Evolutionary conservation across 2,329 filamentous ascomycete species (phyloP).

Genomic region (Sporothrix luriei): DNA sequence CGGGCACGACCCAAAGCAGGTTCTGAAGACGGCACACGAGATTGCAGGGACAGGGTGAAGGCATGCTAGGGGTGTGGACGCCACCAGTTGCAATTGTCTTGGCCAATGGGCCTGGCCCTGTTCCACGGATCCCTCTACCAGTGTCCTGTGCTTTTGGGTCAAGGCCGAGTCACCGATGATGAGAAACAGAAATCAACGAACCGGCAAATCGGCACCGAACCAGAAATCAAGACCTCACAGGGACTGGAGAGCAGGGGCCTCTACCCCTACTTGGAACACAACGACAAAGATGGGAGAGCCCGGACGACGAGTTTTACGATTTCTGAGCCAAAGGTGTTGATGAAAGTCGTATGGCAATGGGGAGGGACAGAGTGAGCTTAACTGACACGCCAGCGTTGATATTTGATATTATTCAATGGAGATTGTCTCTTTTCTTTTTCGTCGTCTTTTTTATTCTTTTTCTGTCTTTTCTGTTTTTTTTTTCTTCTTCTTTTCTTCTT

Average conservation of each 20-base stretch:
- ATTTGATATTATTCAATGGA: no score
- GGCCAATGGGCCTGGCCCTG: not conserved
- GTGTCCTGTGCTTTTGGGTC: not conserved
- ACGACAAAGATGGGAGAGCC: constrained; percentile 1
- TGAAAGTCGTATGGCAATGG: not conserved
- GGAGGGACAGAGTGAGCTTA: no score
- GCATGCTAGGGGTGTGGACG: not conserved
- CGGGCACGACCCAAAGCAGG: constrained; percentile 72
- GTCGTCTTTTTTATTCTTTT: no score
- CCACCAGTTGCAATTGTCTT: not conserved
- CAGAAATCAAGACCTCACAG: not conserved
- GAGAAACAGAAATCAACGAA: not conserved
- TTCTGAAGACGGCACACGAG: constrained; percentile 72
- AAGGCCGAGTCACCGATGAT: not conserved
- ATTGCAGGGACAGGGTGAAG: constrained; percentile 50
- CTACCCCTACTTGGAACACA: not conserved
- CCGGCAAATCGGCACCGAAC: not conserved
- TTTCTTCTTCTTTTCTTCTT: not conserved
- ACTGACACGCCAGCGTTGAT: no score
- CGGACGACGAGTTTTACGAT: constrained; percentile 1
- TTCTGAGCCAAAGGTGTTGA: not conserved
- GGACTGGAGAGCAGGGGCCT: not conserved
- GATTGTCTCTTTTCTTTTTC: no score
- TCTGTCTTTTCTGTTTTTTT: not conserved
- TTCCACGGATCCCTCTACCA: not conserved